Percentiles rank a stretch among this genome's conserved stretches.
These are phyloP conservation scores for Cicer chorassanicum DNA, from an alignment of 306 rosid genomes.

Conservation along the genomic window DNA sequence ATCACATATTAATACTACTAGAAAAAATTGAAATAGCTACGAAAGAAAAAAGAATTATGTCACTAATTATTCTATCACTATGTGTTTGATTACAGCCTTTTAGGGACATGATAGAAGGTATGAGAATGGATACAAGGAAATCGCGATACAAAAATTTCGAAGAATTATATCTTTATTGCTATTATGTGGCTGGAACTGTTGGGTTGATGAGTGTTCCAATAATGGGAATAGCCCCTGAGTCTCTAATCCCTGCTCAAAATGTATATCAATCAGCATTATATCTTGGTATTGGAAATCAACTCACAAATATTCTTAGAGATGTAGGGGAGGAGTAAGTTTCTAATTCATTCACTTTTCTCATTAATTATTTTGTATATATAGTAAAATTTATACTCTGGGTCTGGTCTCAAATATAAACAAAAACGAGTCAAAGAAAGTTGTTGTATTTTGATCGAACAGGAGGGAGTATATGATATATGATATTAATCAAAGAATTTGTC, in stretches of 20 bases:
- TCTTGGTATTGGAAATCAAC: constrained; percentile 86
- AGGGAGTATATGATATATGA: background rate
- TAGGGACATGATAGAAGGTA: constrained; percentile 86
- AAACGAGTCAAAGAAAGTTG: too few relatives aligned
- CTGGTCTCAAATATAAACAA: too few relatives aligned
- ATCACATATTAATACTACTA: background rate
- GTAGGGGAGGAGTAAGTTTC: constrained; percentile 89
- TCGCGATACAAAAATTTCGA: constrained; percentile 63
- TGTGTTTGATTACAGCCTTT: constrained; percentile 58
- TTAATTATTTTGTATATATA: too few relatives aligned
- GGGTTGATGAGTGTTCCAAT: constrained; percentile 89
- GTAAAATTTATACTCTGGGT: too few relatives aligned
- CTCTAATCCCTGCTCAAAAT: constrained; percentile 57
- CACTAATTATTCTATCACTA: background rate
- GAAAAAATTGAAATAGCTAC: background rate
- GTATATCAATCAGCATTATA: constrained; percentile 71
- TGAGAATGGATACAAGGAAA: constrained; percentile 88
- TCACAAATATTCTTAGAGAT: constrained; percentile 89
- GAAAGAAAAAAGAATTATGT: background rate
- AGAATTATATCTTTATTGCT: constrained; percentile 88
- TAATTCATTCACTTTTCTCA: too few relatives aligned
- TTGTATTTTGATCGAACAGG: too few relatives aligned
- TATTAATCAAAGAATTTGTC: background rate
- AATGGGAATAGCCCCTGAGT: constrained; percentile 83
- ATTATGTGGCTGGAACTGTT: constrained; percentile 91